phyloP scores from a whole-genome alignment of 768 basidiomycete species.

The Kwoniella pini region DNA sequence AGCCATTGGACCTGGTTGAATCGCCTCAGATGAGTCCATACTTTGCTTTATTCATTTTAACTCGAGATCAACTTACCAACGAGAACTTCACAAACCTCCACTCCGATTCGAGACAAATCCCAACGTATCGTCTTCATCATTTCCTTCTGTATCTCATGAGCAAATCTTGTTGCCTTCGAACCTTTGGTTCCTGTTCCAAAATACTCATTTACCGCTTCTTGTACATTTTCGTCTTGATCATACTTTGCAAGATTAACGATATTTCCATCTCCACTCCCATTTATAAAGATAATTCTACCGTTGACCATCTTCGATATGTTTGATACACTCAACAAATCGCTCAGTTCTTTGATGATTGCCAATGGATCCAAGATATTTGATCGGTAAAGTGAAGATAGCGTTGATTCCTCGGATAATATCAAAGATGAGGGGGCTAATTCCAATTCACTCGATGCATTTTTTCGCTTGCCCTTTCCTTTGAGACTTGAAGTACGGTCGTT shows the following conservation, averaged over 20 bases:
- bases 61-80: slow-evolving; percentile 46
- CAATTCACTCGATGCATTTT: background rate
- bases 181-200: background rate
- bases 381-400: slow-evolving; percentile 33
- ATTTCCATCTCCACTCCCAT: slow-evolving; percentile 13
- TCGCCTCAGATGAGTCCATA: no score
- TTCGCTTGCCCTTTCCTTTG: slow-evolving; percentile 7
- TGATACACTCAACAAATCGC: slow-evolving; percentile 22
- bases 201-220: background rate
- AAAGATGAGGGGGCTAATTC: slow-evolving; percentile 9
- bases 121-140: slow-evolving; percentile 21
- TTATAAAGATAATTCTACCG: slow-evolving; percentile 40
- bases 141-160: slow-evolving; percentile 25
- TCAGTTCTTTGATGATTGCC: slow-evolving; percentile 34
- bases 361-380: slow-evolving; percentile 44
- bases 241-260: background rate
- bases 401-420: slow-evolving; percentile 23
- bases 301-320: background rate
- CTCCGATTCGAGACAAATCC: slow-evolving; percentile 26
- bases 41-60: no score
- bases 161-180: slow-evolving; percentile 20
- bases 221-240: background rate
- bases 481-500: no score
- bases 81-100: slow-evolving; percentile 44
- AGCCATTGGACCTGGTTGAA: slow-evolving; percentile 26